Evolutionary conservation across 78 protist genomes (phyloP).

Genomic region (Chrysochromulina tobinii): DNA sequence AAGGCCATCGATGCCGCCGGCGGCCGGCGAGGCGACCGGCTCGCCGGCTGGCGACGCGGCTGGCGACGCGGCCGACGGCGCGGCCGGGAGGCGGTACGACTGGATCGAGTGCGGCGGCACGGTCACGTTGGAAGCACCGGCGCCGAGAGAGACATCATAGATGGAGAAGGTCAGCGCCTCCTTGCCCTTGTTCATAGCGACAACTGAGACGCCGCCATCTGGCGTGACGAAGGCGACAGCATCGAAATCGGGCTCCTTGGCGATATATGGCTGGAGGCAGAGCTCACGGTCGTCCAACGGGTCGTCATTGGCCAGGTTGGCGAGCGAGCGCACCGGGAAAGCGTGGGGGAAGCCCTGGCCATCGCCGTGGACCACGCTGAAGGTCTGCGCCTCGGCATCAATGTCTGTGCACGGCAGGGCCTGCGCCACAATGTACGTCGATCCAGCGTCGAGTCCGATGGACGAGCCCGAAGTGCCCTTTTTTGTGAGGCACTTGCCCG

Average conservation of each 20-base stretch:
- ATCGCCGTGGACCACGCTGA: background rate
- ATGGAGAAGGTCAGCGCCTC: background rate
- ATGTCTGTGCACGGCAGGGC: background rate
- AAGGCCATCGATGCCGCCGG: too few species aligned
- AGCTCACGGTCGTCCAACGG: background rate
- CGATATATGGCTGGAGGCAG: background rate
- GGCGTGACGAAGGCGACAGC: background rate
- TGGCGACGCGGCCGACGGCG: too few species aligned
- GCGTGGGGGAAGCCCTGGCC: too few species aligned
- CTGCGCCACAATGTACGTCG: background rate
- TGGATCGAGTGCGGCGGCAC: conserved; percentile 4
- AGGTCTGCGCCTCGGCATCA: background rate
- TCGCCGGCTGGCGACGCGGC: too few species aligned
- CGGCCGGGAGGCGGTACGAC: background rate
- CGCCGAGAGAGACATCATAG: background rate
- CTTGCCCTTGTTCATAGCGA: background rate
- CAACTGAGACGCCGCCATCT: background rate
- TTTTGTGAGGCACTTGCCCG: background rate
- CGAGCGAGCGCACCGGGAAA: too few species aligned
- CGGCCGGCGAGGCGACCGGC: too few species aligned
- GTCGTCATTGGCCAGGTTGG: too few species aligned
- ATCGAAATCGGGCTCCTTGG: background rate
- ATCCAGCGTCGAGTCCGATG: background rate
- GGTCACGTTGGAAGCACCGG: too few species aligned
- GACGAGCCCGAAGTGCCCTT: background rate